Evolutionary conservation across 31 red algal genomes (phyloP).

Genomic region (Asparagopsis taxiformis): DNA sequence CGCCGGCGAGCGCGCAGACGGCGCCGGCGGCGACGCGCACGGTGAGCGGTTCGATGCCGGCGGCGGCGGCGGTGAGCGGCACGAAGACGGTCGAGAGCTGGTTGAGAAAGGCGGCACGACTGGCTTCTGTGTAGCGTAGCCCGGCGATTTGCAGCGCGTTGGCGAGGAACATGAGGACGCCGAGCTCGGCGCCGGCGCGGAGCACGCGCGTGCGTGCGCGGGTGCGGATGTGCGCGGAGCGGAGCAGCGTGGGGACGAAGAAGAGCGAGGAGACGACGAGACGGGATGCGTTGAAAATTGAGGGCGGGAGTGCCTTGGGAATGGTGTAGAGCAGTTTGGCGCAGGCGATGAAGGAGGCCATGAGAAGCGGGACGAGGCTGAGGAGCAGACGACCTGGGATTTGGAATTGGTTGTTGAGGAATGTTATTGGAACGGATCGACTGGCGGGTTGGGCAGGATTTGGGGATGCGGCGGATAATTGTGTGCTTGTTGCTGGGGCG

Average conservation of each 20-base stretch:
- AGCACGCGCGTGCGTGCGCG: conserved; percentile 16
- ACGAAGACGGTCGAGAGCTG: conserved; percentile 73
- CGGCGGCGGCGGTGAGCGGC: conserved; percentile 27
- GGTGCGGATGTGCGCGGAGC: conserved; percentile 4
- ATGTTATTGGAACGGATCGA: too few relatives aligned
- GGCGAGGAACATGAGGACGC: conserved; percentile 58
- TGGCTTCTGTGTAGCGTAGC: conserved; percentile 51
- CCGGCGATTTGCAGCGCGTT: conserved; percentile 64
- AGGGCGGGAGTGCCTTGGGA: conserved; percentile 22
- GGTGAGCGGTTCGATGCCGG: conserved; percentile 21
- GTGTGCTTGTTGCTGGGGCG: too few relatives aligned
- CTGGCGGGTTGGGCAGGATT: too few relatives aligned
- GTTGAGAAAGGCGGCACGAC: conserved; percentile 69
- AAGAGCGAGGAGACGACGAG: conserved; percentile 41
- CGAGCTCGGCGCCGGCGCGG: conserved; percentile 57
- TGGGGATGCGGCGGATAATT: too few relatives aligned
- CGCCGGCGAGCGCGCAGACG: conserved; percentile 29
- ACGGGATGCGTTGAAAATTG: conserved; percentile 39
- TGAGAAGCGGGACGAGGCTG: conserved; percentile 27
- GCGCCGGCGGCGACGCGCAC: conserved; percentile 2
- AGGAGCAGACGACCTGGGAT: too few relatives aligned
- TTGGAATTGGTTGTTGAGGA: too few relatives aligned
- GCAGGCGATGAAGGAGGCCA: conserved; percentile 33
- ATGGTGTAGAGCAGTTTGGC: conserved; percentile 42
- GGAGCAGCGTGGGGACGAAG: conserved; percentile 14